phyloP scores from a whole-genome alignment of 129 eudicot species.

The Deinandra increscens region DNA sequence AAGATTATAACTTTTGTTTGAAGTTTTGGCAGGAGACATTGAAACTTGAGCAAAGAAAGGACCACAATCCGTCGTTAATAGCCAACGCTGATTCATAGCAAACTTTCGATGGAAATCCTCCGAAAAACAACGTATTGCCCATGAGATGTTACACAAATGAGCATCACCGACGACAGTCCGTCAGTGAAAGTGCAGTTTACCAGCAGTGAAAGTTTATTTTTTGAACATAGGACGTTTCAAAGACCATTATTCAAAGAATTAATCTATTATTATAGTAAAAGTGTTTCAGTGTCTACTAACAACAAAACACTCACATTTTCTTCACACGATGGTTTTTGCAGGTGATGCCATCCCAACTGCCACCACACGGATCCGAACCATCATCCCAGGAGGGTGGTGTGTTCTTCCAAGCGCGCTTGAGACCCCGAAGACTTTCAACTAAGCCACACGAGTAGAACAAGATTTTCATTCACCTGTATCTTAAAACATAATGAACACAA shows the following conservation, averaged over 20 bases:
- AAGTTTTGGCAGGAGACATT: too few relatives aligned
- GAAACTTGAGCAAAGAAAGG: too few relatives aligned
- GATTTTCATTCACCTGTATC: background rate
- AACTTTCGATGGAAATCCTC: too few relatives aligned
- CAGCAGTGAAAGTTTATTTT: too few relatives aligned
- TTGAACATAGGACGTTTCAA: background rate
- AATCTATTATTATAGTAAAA: background rate
- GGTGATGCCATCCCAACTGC: constrained; percentile 62
- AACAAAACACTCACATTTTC: constrained; percentile 40
- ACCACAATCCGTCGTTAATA: too few relatives aligned
- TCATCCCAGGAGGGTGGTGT: constrained; percentile 52
- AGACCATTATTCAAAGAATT: too few relatives aligned
- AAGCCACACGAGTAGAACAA: background rate
- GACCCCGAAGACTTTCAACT: constrained; percentile 43
- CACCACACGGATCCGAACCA: constrained; percentile 55
- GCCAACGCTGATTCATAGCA: too few relatives aligned
- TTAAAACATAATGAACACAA: background rate
- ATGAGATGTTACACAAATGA: too few relatives aligned
- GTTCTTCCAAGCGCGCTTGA: constrained; percentile 48
- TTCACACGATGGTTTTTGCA: constrained; percentile 57
- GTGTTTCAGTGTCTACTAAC: background rate
- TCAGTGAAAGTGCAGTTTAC: too few relatives aligned
- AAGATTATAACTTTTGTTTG: too few relatives aligned
- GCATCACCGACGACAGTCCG: too few relatives aligned
- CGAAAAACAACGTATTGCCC: too few relatives aligned